Percentiles rank a stretch among this genome's conserved stretches.
phyloP scores from a whole-genome alignment of 108 stramenopile genomes.

The Discostella pseudostelligera region DNA sequence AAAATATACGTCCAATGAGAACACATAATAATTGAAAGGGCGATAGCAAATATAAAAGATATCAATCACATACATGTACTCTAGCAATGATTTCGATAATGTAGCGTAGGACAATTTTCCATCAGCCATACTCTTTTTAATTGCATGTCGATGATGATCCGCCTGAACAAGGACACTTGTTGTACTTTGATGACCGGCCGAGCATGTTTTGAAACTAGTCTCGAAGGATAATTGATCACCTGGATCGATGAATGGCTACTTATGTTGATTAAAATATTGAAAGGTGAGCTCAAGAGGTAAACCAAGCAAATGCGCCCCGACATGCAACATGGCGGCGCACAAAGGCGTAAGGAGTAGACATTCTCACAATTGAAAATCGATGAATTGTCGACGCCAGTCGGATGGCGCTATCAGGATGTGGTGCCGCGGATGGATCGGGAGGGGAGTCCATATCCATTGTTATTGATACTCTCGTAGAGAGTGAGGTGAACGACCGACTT shows the following conservation, averaged over 20 bases:
- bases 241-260: constrained; percentile 37
- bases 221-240: constrained; percentile 60
- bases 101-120: constrained; percentile 29
- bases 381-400: constrained; percentile 81
- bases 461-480: too few relatives aligned
- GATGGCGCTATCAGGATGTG: constrained; percentile 77
- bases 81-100: constrained; percentile 25
- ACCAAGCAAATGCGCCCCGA: too few relatives aligned
- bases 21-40: neutral
- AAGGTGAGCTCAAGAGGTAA: too few relatives aligned
- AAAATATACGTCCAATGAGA: constrained; percentile 1
- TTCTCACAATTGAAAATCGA: constrained; percentile 58
- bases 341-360: neutral
- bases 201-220: constrained; percentile 59
- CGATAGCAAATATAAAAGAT: neutral
- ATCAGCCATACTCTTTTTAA: constrained; percentile 35
- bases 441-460: too few relatives aligned
- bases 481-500: too few relatives aligned
- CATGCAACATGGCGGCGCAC: neutral
- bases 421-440: constrained; percentile 34
- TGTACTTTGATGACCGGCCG: constrained; percentile 30
- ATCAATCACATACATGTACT: constrained; percentile 32
- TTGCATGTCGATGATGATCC: constrained; percentile 30
- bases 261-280: neutral
- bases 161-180: constrained; percentile 27